phyloP scores from a whole-genome alignment of 331 rosid genomes.

The Rhamnella rubrinervis region DNA sequence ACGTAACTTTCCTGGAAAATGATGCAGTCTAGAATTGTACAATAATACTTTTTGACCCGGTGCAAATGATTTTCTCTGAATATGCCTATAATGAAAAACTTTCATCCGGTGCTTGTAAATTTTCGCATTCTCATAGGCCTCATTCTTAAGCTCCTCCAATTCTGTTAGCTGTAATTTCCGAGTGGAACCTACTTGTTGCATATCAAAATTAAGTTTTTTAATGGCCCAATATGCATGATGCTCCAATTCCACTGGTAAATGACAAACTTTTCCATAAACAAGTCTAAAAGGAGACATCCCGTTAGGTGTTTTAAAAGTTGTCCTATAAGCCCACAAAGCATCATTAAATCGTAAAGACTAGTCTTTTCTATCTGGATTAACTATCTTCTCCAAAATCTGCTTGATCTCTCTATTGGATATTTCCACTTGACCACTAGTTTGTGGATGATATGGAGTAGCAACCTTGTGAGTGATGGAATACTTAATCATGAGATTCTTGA shows the following conservation, averaged over 20 bases:
- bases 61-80: constrained; percentile 1
- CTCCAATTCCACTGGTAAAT: background rate
- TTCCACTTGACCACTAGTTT: background rate
- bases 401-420: background rate
- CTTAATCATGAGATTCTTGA: no score
- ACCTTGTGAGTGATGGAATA: background rate
- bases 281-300: background rate
- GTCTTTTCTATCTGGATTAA: background rate
- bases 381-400: background rate
- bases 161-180: background rate
- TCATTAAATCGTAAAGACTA: background rate
- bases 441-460: background rate
- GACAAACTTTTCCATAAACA: background rate
- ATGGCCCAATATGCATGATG: constrained; percentile 1
- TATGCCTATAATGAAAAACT: background rate
- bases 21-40: constrained; percentile 1
- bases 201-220: background rate
- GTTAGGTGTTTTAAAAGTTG: background rate
- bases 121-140: background rate
- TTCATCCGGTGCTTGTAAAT: constrained; percentile 2
- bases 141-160: background rate
- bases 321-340: background rate
- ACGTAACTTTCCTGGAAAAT: background rate
- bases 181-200: background rate
- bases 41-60: background rate